These are phyloP conservation scores for Aspergillus heteromorphus DNA, from an alignment of 495 filamentous ascomycete genomes.

Conservation along the genomic window DNA sequence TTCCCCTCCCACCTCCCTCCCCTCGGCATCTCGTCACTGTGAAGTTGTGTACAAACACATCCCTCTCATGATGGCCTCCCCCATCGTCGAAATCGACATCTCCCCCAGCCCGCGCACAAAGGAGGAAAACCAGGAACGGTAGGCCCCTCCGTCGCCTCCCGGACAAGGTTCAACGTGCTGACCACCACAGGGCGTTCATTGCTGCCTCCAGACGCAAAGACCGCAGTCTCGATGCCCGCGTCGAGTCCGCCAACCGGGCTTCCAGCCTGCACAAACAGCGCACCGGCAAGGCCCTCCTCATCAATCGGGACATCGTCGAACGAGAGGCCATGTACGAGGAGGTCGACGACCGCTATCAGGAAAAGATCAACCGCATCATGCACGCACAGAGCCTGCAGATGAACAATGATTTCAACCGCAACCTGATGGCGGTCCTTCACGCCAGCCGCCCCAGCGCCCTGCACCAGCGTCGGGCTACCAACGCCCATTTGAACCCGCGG, in stretches of 20 bases:
- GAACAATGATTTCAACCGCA: slow-evolving; percentile 37
- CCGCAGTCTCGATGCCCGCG: slow-evolving; percentile 79
- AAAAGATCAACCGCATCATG: slow-evolving; percentile 40
- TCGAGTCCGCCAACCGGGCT: slow-evolving; percentile 82
- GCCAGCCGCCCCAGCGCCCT: slow-evolving; percentile 17
- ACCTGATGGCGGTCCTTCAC: slow-evolving; percentile 30
- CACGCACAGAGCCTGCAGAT: slow-evolving; percentile 40
- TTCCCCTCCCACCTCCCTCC: too few relatives aligned
- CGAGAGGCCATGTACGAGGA: slow-evolving; percentile 98
- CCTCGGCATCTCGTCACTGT: background rate
- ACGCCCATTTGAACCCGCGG: slow-evolving; percentile 19
- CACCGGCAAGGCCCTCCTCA: slow-evolving; percentile 76
- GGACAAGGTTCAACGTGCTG: background rate
- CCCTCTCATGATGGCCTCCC: slow-evolving; percentile 17
- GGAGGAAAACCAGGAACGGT: slow-evolving; percentile 91
- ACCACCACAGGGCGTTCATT: slow-evolving; percentile 69
- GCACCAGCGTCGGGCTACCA: slow-evolving; percentile 19
- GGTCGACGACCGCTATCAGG: slow-evolving; percentile 65
- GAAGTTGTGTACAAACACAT: background rate
- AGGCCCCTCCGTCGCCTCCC: slow-evolving; percentile 15
- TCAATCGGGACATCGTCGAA: slow-evolving; percentile 82
- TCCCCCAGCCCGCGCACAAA: slow-evolving; percentile 36
- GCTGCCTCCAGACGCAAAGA: slow-evolving; percentile 90
- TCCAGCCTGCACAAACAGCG: slow-evolving; percentile 87
- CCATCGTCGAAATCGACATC: slow-evolving; percentile 32